phyloP scores from a whole-genome alignment of 2,329 filamentous ascomycete genomes.

The Penicillium sp. region DNA sequence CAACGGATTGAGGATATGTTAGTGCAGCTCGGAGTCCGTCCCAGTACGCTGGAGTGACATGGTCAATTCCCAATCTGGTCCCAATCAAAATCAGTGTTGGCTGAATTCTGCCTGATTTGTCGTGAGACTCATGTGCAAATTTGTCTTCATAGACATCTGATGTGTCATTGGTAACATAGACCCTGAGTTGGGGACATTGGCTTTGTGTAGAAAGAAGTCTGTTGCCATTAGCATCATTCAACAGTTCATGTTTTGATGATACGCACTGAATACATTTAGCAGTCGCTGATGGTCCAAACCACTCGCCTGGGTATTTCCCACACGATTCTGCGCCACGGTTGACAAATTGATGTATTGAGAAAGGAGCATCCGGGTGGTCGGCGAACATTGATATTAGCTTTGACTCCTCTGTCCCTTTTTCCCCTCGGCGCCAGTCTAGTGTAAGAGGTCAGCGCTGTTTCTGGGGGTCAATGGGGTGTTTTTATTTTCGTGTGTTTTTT shows the following conservation, averaged over 20 bases:
- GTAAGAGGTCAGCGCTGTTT: conserved; percentile 22
- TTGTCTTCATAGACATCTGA: conserved; percentile 91
- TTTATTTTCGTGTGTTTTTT: too few relatives aligned
- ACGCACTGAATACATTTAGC: conserved; percentile 88
- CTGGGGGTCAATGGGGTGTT: too few relatives aligned
- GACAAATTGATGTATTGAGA: conserved; percentile 94
- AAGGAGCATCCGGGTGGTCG: conserved; percentile 80
- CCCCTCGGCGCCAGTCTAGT: conserved; percentile 71
- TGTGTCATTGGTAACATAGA: conserved; percentile 87
- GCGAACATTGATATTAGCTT: conserved; percentile 78
- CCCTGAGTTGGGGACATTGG: conserved; percentile 62
- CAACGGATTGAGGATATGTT: conserved; percentile 88
- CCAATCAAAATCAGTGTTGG: conserved; percentile 88
- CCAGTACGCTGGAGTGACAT: conserved; percentile 92
- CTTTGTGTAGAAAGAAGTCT: conserved; percentile 73
- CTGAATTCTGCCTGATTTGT: conserved; percentile 64
- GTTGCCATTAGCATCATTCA: conserved; percentile 11
- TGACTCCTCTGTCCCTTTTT: conserved; percentile 60
- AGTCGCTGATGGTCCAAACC: conserved; percentile 98
- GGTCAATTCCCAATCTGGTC: conserved; percentile 86
- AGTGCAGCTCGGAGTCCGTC: conserved; percentile 83
- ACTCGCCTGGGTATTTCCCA: conserved; percentile 92
- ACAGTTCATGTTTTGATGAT: background rate
- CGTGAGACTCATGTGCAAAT: conserved; percentile 74
- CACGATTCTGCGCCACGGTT: conserved; percentile 80